Evolutionary conservation across 305 asterid genomes (phyloP), one percentile per base, ranked within the genome.

Genomic region (Fraxinus xanthoxyloides): DNA sequence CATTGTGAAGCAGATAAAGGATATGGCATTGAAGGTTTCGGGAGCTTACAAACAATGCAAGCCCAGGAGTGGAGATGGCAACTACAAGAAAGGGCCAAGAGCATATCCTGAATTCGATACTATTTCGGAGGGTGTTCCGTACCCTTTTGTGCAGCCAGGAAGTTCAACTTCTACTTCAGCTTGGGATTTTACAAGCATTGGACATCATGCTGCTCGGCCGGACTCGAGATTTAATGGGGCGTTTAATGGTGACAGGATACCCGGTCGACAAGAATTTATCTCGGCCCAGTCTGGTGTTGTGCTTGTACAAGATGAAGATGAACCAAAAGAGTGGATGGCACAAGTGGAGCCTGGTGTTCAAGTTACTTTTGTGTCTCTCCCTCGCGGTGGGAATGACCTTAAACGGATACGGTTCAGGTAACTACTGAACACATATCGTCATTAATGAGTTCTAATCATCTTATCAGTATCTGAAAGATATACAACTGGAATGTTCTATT

Each of bases 311-410:
- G 87, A 94, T 69, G 99, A 93, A 32, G 91, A 86, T 23, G 98
- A 85, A 63, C 85, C 87, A 19, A 91, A 91, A 82, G 99, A 97
- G 31, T 97, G 99, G 99, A 91, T 79, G 56, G 98, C 99, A 13
- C 99, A 97, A 77, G 99, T 97, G 65, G 99, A 97, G 86, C 99
- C 99, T 10, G 99, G 99, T 31, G 97, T 97, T 23, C 98, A 93
- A 79, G 93, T 97, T 77, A 97, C 98, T 21, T 97, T 97, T 36
- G 93, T 91, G 72, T 92, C 99, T 7, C 97, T 97, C 70, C 95
- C 96, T 34, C 84, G 89, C 3, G 98, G 97, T 13, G 98, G 99
- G 69, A 97, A 97, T 77, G 99, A 97, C 75, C 97, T 97, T 31
- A 97, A 93, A 85, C 89, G 98, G 81, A 97, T 97, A 77, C 98